Evolutionary conservation across 441 rosid genomes (phyloP), one percentile per base, ranked within the genome.

Genomic region (Adansonia gregorii): DNA sequence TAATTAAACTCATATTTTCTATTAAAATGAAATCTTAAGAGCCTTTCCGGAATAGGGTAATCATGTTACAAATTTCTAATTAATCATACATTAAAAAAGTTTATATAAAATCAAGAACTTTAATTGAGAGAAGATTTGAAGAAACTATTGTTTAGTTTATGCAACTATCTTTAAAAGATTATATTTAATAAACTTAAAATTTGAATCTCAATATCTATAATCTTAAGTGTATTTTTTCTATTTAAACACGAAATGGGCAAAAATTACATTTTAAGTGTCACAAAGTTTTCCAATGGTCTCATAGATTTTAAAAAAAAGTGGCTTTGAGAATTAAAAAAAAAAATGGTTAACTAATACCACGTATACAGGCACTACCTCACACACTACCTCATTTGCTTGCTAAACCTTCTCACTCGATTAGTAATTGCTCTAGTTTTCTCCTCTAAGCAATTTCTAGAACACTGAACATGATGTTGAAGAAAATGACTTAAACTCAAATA

Each of bases 331-430:
- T 8, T 24, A 10, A 63, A 48, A 74, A 48, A 74, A 0, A 14
- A 27, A 6, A 24, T n/a, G 4, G 14, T 46, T 24, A 74, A 59
- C 20, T 46, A 22, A 24, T 6, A 2, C 41, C 31, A 22, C 31
- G 3, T 51, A 14, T 68, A 19, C 0, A 24, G 63, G 63, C 20
- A 3, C 31, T 8, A 58, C 17, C 14, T 4, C 7, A 52, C 6
- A 4, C 31, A 17, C 46, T 22, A 41, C 73, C 64, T 49, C 56
- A 3, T 48, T 77, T 76, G 58, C 81, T 79, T 77, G 77, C 20
- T 59, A 73, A 79, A 45, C 73, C 82, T 49, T 83, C 84, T 59
- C 73, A 51, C 76, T 31, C 72, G 31, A 41, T 31, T 73, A 7
- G 43, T 39, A 22, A 17, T 71, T 74, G 48, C 58, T 55, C 20